Percentiles rank a stretch among this genome's conserved stretches.
Conservation (phyloP, 129 eudicot species). For the carrot (Daucus carota) region DNA sequence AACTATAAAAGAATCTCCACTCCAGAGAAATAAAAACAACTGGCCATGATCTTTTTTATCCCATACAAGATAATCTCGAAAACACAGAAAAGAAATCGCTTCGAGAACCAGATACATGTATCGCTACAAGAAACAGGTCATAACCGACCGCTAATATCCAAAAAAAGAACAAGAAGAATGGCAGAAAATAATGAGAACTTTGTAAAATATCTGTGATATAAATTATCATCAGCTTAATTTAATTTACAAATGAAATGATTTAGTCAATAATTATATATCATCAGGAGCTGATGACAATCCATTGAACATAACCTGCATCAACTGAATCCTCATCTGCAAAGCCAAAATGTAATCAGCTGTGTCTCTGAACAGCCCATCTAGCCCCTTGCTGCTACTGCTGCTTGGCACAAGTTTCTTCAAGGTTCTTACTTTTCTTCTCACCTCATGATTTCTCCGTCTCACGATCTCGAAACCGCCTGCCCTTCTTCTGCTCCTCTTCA, state of each 20-base stretch:
- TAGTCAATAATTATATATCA: not conserved
- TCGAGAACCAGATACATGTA: not conserved
- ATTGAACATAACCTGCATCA: slow-evolving; percentile 75
- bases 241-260: slow-evolving; percentile 20
- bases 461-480: slow-evolving; percentile 9
- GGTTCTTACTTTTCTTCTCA: slow-evolving; percentile 44
- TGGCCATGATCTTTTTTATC: not conserved
- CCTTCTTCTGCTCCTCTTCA: slow-evolving; percentile 4
- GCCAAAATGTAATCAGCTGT: slow-evolving; percentile 76
- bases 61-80: not conserved
- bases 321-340: slow-evolving; percentile 56
- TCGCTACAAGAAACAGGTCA: not conserved
- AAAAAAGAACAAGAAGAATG: not conserved
- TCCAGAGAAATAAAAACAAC: not conserved
- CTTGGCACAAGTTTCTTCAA: slow-evolving; percentile 52
- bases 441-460: slow-evolving; percentile 17
- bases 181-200: not conserved
- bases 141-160: not conserved
- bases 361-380: slow-evolving; percentile 65
- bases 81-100: not conserved
- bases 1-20: not conserved
- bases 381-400: slow-evolving; percentile 27
- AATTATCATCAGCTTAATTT: not conserved
- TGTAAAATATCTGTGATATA: not conserved
- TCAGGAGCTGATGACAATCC: slow-evolving; percentile 33